Evolutionary conservation across 176 grass and related monocot species (phyloP), one percentile per base, ranked within the genome.

Genomic region (Dendrocalamus sinicus): DNA sequence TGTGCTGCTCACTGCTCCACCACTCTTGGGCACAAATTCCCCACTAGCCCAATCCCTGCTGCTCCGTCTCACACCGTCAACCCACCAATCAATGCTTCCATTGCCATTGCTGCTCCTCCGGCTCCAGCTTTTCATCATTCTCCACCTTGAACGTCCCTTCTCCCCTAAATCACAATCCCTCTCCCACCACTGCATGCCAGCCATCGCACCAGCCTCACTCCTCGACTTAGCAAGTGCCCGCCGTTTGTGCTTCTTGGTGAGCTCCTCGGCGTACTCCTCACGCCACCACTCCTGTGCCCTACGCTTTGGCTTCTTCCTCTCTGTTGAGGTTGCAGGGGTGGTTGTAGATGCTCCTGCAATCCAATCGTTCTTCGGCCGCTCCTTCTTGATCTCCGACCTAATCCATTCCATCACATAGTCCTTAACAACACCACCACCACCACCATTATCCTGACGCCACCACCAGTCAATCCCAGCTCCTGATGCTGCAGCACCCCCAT

Each of bases 391-490:
- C 82, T 99, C 96, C 0, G 89, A 99, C 14, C 88, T 93, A 65
- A 99, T 99, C 96, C 96, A 99, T 81, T 99, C 96, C 96, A 96
- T 94, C 26, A 99, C 93, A 87, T 96, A 99, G 79, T 99, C 93
- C 81, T 99, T 96, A 0, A 92, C 94, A 9, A 89, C 86, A 19
- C 83, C 76, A 7, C 61, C 50, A 4, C 90, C 69, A n/a, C 64
- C 81, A 37, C 87, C 86, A 51, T 90, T 94, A 78, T 98, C 94
- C 82, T 96, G 96, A 78, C 75, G 89, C 96, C 96, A 94, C 96
- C 96, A 99, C 96, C 96, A 94, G 81, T 99, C 96, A 82, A 77
- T 92, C 59, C 81, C 73, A 68, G 75, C 60, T 63, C 70, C 86
- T 35, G 89, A 88, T 44, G 85, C 82, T 46, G 87, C 73, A 48